These are phyloP conservation scores for Glomus cerebriforme DNA, from an alignment of 192 early-diverging fungal genomes.

Conservation along the genomic window DNA sequence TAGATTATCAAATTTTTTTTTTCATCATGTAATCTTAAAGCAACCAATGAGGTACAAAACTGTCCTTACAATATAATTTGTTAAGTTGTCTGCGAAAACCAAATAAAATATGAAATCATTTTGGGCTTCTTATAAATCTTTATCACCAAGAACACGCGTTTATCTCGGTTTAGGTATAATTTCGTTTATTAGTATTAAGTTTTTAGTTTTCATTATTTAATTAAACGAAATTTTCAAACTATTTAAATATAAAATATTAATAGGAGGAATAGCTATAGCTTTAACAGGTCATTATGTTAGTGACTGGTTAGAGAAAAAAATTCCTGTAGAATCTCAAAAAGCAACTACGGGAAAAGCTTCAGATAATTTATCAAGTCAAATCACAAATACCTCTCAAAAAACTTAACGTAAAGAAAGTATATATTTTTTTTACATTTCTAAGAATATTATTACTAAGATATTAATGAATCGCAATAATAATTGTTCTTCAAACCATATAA, in stretches of 20 bases:
- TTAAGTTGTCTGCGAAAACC: too few relatives aligned
- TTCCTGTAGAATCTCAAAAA: not conserved
- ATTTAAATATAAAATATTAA: not conserved
- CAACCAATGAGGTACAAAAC: too few relatives aligned
- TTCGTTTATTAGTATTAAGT: not conserved
- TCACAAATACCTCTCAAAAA: not conserved
- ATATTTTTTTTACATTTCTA: not conserved
- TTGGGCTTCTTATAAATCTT: slow-evolving; percentile 29
- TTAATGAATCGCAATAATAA: not conserved
- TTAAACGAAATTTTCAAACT: too few relatives aligned
- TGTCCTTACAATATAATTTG: too few relatives aligned
- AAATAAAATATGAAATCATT: slow-evolving; percentile 26
- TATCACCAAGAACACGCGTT: slow-evolving; percentile 12
- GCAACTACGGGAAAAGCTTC: not conserved
- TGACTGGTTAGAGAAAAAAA: not conserved
- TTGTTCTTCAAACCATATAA: not conserved
- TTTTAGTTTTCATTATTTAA: not conserved
- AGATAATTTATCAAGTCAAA: not conserved
- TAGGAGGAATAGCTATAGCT: not conserved
- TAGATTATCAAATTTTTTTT: not conserved
- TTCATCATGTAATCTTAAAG: too few relatives aligned
- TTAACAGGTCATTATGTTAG: not conserved
- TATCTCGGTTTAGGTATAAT: slow-evolving; percentile 29
- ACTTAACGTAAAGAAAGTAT: not conserved
- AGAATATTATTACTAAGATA: not conserved